These are phyloP conservation scores for Nitzschia sp. DNA, from an alignment of 108 stramenopile genomes.

Conservation along the genomic window DNA sequence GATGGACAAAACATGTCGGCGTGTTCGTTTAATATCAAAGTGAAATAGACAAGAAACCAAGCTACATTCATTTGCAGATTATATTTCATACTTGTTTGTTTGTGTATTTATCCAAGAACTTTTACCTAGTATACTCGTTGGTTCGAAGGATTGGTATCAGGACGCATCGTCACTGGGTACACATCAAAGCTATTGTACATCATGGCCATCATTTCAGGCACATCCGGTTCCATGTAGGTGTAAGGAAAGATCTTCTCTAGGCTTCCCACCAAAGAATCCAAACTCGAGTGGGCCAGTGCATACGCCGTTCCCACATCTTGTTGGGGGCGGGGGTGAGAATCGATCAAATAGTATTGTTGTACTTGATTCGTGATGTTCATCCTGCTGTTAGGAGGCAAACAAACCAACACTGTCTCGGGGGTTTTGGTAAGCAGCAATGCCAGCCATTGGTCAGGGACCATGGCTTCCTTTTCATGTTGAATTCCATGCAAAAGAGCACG, in stretches of 20 bases:
- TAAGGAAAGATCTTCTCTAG: slow-evolving; percentile 62
- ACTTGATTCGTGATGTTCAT: neutral
- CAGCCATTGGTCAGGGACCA: slow-evolving; percentile 39
- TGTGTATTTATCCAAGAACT: no score
- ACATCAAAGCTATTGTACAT: slow-evolving; percentile 89
- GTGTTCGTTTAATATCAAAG: slow-evolving; percentile 91
- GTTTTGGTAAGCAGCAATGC: slow-evolving; percentile 73
- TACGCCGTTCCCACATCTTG: slow-evolving; percentile 44
- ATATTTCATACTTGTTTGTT: no score
- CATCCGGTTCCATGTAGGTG: slow-evolving; percentile 67
- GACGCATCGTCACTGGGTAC: slow-evolving; percentile 33
- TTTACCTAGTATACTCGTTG: no score
- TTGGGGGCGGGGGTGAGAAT: slow-evolving; percentile 80
- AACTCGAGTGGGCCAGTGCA: slow-evolving; percentile 51
- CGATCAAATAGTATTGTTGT: slow-evolving; percentile 49
- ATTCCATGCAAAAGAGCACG: slow-evolving; percentile 42
- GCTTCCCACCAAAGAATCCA: slow-evolving; percentile 41
- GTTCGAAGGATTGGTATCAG: no score
- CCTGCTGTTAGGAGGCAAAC: slow-evolving; percentile 38
- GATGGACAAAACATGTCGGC: slow-evolving; percentile 87
- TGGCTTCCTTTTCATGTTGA: slow-evolving; percentile 8
- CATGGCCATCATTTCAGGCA: slow-evolving; percentile 75
- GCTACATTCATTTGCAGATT: no score
- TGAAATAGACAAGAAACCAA: no score
- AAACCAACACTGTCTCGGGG: slow-evolving; percentile 74